phyloP scores from a whole-genome alignment of 2,329 filamentous ascomycete genomes.

The Trichoderma sp. region DNA sequence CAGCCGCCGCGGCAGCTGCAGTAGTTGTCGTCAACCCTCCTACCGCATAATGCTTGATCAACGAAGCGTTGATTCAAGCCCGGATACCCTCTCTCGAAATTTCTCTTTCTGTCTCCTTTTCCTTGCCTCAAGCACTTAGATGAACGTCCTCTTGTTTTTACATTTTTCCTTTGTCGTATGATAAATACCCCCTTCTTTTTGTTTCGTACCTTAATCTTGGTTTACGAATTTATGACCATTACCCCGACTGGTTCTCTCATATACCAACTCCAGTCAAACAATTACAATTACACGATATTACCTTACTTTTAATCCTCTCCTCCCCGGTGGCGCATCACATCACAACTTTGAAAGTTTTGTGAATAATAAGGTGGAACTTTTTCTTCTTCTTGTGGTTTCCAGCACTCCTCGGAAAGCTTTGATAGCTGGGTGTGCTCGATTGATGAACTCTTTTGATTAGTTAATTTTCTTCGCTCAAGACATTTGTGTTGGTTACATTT shows the following conservation, averaged over 20 bases:
- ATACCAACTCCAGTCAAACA: background rate
- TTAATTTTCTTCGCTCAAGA: background rate
- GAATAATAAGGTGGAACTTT: background rate
- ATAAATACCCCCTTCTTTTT: background rate
- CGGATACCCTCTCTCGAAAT: background rate
- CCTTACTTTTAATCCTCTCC: background rate
- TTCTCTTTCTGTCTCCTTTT: background rate
- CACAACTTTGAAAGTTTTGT: background rate
- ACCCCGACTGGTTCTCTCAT: background rate
- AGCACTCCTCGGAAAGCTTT: background rate
- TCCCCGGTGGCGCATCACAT: background rate
- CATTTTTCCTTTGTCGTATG: background rate
- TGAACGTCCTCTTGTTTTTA: background rate
- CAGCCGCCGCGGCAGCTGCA: constrained; percentile 30
- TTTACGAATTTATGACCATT: constrained; percentile 16
- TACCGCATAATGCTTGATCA: constrained; percentile 1
- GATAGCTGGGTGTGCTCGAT: background rate
- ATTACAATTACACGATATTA: background rate
- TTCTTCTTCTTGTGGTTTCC: background rate
- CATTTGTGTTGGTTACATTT: background rate
- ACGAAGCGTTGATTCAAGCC: background rate
- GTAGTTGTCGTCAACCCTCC: background rate
- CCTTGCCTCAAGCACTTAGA: background rate
- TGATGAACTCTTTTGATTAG: background rate
- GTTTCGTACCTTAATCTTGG: background rate